Base-by-base conservation (phyloP, 805 yeast species). In the Yarrowia porcina region DNA sequence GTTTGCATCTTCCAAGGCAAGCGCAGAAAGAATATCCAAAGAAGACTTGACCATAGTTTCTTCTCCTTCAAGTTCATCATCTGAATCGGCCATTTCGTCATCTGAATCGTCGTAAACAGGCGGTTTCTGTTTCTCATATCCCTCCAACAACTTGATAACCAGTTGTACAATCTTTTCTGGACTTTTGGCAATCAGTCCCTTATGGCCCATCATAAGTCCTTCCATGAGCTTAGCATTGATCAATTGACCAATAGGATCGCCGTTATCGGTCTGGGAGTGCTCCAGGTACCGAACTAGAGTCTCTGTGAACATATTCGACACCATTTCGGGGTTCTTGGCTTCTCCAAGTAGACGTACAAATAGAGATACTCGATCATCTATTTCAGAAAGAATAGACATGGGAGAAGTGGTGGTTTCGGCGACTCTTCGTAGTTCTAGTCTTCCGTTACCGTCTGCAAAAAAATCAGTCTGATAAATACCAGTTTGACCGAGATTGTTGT, bases 121-220 rank as follows among this genome's bases (percentile, higher is more conserved):
- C 1, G 21, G 15, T 4, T n/a, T 44, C 23, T 44, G 35, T 7
- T 27, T 27, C n/a, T 36, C 59, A 11, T 36, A 25, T 1, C 38
- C 44, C 13, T 52, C 44, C 73, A 44, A 72, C 77, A 27, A 73
- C 80, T 74, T 75, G 42, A 52, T 23, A 8, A 52, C 44, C 35
- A 52, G 13, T 18, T 52, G 18, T 7, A 52, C 59, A 17, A 52
- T 33, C 25, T 36, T 52, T 2, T 52, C 59, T 0, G 59, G 59
- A 25, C 44, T 36, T 33, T 52, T 35, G 23, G 59, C 59, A 52
- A 52, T 52, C 33, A 65, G 70, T 15, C 57, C 60, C 41, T 67
- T 52, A 10, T 70, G 66, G 17, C 73, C 65, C 11, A 32, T 59
- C 41, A 62, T 45, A 9, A 71, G 27, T 2, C 63, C 38, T 17